Conservation (phyloP, 1,284 basidiomycete species). For the Ustilago esculenta region DNA sequence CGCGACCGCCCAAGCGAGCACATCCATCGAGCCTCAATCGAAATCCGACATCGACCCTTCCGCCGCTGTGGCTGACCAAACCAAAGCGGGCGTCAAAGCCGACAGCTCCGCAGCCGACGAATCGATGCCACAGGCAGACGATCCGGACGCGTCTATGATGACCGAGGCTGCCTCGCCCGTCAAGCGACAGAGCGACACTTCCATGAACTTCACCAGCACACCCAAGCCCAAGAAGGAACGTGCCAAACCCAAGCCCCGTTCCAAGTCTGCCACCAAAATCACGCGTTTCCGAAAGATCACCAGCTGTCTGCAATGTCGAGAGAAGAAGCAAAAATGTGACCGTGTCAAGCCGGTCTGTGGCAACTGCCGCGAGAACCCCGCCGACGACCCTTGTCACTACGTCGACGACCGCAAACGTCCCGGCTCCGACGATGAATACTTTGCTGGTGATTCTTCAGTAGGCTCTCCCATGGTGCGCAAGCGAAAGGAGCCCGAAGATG, state of each 20-base stretch:
- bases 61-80: constrained; percentile 15
- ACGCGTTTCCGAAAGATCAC: constrained; percentile 60
- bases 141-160: constrained; percentile 41
- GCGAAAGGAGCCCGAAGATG: constrained; percentile 42
- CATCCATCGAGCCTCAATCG: constrained; percentile 1
- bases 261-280: constrained; percentile 56
- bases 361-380: constrained; percentile 50
- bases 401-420: constrained; percentile 49
- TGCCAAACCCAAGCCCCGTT: constrained; percentile 51
- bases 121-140: constrained; percentile 22
- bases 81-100: neutral
- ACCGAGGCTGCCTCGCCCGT: constrained; percentile 23
- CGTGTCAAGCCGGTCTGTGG: constrained; percentile 57
- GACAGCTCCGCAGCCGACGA: constrained; percentile 10
- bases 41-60: constrained; percentile 39
- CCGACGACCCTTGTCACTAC: constrained; percentile 51
- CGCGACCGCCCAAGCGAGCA: neutral
- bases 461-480: constrained; percentile 44
- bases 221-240: constrained; percentile 50
- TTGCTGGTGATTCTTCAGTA: constrained; percentile 37
- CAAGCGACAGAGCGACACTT: constrained; percentile 21
- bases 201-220: constrained; percentile 22
- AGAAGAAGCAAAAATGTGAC: constrained; percentile 62
- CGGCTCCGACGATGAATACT: constrained; percentile 40
- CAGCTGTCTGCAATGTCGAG: constrained; percentile 56